Base-by-base conservation (phyloP, 208 protist species). In the Leishmania lainsoni region DNA sequence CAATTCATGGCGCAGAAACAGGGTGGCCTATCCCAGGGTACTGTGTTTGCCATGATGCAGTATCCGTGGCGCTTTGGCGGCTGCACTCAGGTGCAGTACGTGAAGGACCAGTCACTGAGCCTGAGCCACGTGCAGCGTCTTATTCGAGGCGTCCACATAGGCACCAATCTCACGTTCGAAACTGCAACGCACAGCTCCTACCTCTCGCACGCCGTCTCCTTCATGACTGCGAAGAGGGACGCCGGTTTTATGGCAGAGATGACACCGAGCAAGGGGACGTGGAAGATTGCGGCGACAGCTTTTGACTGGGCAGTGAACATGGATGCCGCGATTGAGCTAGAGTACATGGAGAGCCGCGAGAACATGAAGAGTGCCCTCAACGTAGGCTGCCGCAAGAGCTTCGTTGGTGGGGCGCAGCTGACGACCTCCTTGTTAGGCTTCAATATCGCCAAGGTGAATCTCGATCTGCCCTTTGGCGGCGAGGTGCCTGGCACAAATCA, bases 1-100 rank as follows among this genome's bases (percentile, higher is more conserved):
- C 95, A 98, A 87, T 92, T 93, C 75, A 96, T 98, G 92, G 93
- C 93, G 35, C 93, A 98, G 86, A 91, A 89, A 78, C 91, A 95
- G 79, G 90, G 92, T 65, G 92, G 90, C 74, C 92, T 96, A 86
- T 86, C 83, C 39, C 89, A 93, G 54, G 95, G 95, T 32, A 96
- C 86, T n/a, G 78, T 97, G 56, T 95, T 98, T 56, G 86, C 85
- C 16, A 92, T 98, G 86, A 81, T 96, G 79, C 92, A 97, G 92
- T 98, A 97, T 80, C 95, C 95, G 35, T 97, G 92, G 93, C 77
- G 88, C 51, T 87, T 82, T 45, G 93, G 93, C 45, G 93, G 95
- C 26, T 97, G 93, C 91, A 92, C 91, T 32, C 89, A 93, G 88
- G 76, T 93, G 69, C 91, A 95, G 86, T 98, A 98, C 83, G 81